Base-by-base conservation (phyloP, 495 filamentous ascomycete species). In the Aspergillus haitiensis region DNA sequence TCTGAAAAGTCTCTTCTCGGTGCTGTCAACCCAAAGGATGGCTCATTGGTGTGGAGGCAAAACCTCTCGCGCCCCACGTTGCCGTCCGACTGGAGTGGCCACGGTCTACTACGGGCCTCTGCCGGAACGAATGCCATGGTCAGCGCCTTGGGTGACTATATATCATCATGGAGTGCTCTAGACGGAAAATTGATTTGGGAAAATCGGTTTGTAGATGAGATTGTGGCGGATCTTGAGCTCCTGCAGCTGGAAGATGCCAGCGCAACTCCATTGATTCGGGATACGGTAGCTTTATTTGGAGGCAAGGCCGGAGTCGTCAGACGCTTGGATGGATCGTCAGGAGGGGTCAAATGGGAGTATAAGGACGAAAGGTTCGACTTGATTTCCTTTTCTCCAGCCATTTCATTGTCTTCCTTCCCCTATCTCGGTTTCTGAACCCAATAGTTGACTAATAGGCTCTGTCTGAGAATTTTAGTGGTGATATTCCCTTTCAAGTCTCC, bases 1-100 rank as follows among this genome's bases (percentile, higher is more conserved):
- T 92, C 90, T 57, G 87, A 95, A 33, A 82, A 88, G 37, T 83
- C 84, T 18, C 83, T 96, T 8, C 73, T 98, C 1, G 95, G 92
- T 33, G 93, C 94, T 0, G 81, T 97, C 10, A 95, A 97, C 64
- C 94, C 94, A 13, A 88, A 85, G 62, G 90, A 87, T 74, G 94
- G 94, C 11, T 78, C 81, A 7, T 64, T 97, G 16, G 79, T 98
- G 8, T 99, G 94, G 94, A 82, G 94, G 40, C 92, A 97, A 67
- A 69, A 84, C 49, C 72, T 95, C 42, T 71, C 71, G n/a, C 75
- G 64, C 62, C 58, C 66, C 47, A 58, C 60, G 60, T 72, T 56
- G 68, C 67, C 51, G 46, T 51, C 58, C 45, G 69, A 76, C 36
- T 72, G 39, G 21, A 18, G 27, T 33, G 63, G 52, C 16, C 44